A percentile compares a stretch with the other conserved stretches of the same genome.
Evolutionary conservation across 139 green algal genomes (phyloP).

Genomic region (Chlorella ohadii): DNA sequence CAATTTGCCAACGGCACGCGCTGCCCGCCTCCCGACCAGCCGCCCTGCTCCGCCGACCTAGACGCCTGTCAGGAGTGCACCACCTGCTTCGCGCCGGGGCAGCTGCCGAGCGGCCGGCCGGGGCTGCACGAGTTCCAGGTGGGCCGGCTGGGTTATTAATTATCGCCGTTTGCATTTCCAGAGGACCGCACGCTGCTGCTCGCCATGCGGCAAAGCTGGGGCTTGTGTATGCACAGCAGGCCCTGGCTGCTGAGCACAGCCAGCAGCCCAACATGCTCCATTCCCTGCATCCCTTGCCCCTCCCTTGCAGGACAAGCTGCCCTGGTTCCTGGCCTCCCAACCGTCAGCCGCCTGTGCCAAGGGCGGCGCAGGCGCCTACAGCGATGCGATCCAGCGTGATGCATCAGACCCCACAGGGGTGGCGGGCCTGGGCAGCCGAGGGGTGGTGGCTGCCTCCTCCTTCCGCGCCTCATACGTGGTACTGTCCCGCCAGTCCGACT

Average conservation of each 20-base stretch:
- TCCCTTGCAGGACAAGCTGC: constrained; percentile 57
- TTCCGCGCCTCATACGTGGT: constrained; percentile 90
- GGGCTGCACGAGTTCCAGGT: constrained; percentile 61
- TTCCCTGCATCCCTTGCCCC: not conserved
- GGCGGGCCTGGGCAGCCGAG: constrained; percentile 46
- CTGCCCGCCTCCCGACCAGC: constrained; percentile 82
- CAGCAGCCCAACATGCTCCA: no score
- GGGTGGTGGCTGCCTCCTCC: constrained; percentile 67
- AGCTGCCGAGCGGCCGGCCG: constrained; percentile 47
- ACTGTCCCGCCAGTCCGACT: constrained; percentile 82
- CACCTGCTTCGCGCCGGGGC: constrained; percentile 61
- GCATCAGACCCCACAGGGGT: constrained; percentile 38
- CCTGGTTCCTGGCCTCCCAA: constrained; percentile 85
- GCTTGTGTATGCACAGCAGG: no score
- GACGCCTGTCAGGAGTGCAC: constrained; percentile 67
- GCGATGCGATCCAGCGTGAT: constrained; percentile 53
- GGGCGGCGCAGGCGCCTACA: constrained; percentile 85
- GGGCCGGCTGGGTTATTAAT: no score
- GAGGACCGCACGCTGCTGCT: no score
- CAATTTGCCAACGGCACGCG: constrained; percentile 38
- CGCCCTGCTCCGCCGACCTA: constrained; percentile 60
- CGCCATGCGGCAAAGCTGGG: no score
- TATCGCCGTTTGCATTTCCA: no score
- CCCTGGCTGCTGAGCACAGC: no score
- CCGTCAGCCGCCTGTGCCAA: constrained; percentile 82